Evolutionary conservation across 1,139 yeast genomes (phyloP), one percentile per base, ranked within the genome.

Genomic region (Candida sp.): DNA sequence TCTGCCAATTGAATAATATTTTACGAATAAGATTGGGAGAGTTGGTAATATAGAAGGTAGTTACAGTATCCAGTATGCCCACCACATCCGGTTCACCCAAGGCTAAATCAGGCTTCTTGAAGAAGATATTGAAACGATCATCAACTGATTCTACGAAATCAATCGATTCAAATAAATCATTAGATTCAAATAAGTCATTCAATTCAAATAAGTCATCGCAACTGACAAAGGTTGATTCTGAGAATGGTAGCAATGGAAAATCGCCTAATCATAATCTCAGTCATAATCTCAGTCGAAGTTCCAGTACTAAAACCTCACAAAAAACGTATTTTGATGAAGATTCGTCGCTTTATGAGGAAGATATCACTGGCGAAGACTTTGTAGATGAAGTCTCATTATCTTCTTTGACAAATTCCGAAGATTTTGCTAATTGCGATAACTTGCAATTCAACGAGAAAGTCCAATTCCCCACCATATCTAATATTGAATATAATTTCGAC

Each of bases 51-150:
- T 15, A 15, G 19, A 15, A 15, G 19, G 19, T 15, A 15, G 19
- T 15, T 4, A 33, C 21, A 33, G 36, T 7, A 12, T 35, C 5
- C 9, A 8, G 22, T 9, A 37, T 37, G 39, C 25, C 33, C 22
- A 27, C 25, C 11, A 11, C 19, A 11, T 32, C 34, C 19, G 29
- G 12, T 29, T 22, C 27, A 21, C 34, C 39, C 12, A 37, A 37
- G 23, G 21, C 11, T 11, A 37, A 30, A 9, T 23, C 33, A 30
- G 49, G 57, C 4, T 50, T 56, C 29, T 49, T 56, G 42, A 50
- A 49, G 29, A 52, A 49, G 40, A 49, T 56, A 5, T 49, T 56
- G 30, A 47, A 52, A 21, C 43, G 52, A 22, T 23, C 45, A 15
- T 45, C 53, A 27, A 21, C 33, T 3, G 30, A 22, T 29, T 38